Conservation (phyloP, 108 stramenopile species). For the Thalassiosira profunda region DNA sequence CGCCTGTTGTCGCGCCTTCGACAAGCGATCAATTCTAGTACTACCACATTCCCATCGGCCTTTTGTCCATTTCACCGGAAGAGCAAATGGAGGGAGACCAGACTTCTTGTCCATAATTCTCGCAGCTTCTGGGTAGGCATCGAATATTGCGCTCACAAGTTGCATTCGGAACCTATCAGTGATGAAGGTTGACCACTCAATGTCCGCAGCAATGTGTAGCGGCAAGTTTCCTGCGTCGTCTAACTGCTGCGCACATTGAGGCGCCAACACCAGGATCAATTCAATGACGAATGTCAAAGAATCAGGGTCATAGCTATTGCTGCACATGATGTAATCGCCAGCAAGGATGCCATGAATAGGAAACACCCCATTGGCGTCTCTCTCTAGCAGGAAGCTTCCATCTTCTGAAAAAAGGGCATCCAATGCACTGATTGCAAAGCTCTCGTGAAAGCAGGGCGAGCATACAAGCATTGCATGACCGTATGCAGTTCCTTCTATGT, state of each 20-base stretch:
- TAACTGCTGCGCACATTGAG: background rate
- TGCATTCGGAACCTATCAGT: background rate
- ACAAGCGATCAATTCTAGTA: background rate
- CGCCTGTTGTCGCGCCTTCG: background rate
- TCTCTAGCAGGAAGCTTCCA: background rate
- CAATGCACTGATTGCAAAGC: background rate
- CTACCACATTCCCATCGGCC: background rate
- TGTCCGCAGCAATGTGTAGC: background rate
- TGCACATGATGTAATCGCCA: background rate
- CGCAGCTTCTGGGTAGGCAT: background rate
- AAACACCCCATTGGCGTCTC: background rate
- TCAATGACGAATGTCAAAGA: background rate
- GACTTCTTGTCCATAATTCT: background rate
- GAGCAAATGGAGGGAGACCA: background rate
- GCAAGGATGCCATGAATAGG: background rate
- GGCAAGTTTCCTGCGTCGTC: background rate
- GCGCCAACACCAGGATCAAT: background rate
- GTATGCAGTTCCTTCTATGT: background rate
- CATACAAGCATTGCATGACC: background rate
- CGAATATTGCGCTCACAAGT: background rate
- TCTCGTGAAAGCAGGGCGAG: background rate
- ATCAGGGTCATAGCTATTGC: background rate
- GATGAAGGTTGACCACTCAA: background rate
- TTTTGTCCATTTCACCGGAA: background rate
- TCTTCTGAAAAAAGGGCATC: background rate